Percentiles rank a stretch among this genome's conserved stretches.
Evolutionary conservation across 2,329 filamentous ascomycete genomes (phyloP).

Genomic region (Aspergillus fischeri): DNA sequence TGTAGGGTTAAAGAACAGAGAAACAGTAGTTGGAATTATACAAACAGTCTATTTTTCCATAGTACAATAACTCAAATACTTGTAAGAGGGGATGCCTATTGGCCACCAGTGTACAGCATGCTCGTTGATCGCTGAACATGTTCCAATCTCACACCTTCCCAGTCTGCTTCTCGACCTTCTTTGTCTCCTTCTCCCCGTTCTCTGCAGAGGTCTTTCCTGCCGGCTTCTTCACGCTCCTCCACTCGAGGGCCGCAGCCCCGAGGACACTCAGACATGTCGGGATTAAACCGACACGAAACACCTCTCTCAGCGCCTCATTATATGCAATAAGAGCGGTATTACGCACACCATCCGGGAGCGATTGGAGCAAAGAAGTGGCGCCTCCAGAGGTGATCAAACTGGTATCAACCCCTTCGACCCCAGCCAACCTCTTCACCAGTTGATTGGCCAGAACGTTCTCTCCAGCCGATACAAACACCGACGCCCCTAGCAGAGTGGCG

Average conservation of each 20-base stretch:
- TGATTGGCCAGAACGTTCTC: constrained; percentile 10
- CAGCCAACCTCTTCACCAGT: not conserved
- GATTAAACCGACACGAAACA: constrained; percentile 11
- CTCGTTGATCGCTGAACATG: too few relatives aligned
- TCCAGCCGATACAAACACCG: constrained; percentile 29
- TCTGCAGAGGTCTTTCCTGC: not conserved
- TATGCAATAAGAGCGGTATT: constrained; percentile 1
- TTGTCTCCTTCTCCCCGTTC: not conserved
- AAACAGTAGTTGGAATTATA: too few relatives aligned
- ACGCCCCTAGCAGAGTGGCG: constrained; percentile 32
- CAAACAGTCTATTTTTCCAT: too few relatives aligned
- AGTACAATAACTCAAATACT: too few relatives aligned
- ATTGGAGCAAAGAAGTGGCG: not conserved
- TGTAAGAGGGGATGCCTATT: too few relatives aligned
- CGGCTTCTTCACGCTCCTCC: constrained; percentile 11
- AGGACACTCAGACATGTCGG: constrained; percentile 12
- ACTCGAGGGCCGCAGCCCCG: constrained; percentile 13
- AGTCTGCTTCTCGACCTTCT: too few relatives aligned
- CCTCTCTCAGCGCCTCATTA: not conserved
- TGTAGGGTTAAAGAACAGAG: too few relatives aligned
- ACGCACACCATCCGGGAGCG: not conserved
- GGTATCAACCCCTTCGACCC: constrained; percentile 5
- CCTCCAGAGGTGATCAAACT: not conserved
- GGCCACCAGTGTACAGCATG: too few relatives aligned
- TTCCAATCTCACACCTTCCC: too few relatives aligned